These are phyloP conservation scores for Nicotiana attenuata DNA, from an alignment of 257 asterid genomes.

Conservation along the genomic window DNA sequence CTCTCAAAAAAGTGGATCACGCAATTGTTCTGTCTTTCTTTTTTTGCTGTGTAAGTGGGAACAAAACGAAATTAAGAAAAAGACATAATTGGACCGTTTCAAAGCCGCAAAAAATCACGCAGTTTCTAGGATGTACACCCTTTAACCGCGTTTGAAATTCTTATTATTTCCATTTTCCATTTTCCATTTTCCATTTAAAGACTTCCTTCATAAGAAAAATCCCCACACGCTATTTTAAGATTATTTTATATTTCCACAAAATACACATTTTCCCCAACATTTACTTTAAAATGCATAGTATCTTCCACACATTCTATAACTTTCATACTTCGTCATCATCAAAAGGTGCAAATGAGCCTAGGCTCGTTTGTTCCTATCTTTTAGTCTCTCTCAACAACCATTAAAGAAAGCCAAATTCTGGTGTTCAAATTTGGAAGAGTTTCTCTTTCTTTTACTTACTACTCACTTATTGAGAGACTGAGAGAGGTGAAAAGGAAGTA, in stretches of 20 bases:
- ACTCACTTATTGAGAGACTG: background rate
- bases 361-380: conserved; percentile 31
- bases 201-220: conserved; percentile 39
- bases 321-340: conserved; percentile 28
- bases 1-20: background rate
- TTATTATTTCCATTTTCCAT: background rate
- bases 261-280: background rate
- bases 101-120: background rate
- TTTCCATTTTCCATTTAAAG: background rate
- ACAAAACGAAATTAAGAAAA: background rate
- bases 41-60: background rate
- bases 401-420: background rate
- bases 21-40: background rate
- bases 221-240: conserved; percentile 24
- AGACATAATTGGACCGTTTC: conserved; percentile 2
- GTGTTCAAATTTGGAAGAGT: background rate
- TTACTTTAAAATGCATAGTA: background rate
- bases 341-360: conserved; percentile 51
- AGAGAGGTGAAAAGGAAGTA: background rate
- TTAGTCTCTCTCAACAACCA: background rate
- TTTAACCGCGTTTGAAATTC: background rate
- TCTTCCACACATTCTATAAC: background rate
- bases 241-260: background rate
- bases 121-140: background rate
- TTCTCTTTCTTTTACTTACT: background rate